phyloP scores from a whole-genome alignment of 2,329 filamentous ascomycete species.

The Arthrobotrys pseudoclavata region DNA sequence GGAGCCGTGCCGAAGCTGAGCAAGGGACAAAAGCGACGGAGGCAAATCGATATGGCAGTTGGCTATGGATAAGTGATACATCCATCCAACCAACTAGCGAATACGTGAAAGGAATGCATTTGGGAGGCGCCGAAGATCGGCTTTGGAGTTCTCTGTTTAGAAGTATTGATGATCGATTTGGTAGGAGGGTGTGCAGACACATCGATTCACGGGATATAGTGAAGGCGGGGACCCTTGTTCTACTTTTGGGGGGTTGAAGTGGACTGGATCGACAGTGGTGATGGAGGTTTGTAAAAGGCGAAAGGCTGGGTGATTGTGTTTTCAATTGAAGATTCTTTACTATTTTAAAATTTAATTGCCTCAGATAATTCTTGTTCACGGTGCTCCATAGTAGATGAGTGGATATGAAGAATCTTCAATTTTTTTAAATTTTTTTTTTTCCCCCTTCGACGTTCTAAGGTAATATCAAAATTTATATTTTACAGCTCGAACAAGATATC shows the following conservation, averaged over 20 bases:
- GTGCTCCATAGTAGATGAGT: too few relatives aligned
- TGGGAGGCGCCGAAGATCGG: slow-evolving; percentile 24
- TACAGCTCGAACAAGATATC: too few relatives aligned
- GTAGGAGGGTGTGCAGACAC: background rate
- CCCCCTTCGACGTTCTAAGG: too few relatives aligned
- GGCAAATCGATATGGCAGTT: slow-evolving; percentile 47
- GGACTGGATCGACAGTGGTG: too few relatives aligned
- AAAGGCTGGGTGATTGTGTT: background rate
- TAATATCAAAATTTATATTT: too few relatives aligned
- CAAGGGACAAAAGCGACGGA: slow-evolving; percentile 41
- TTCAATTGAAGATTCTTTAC: too few relatives aligned
- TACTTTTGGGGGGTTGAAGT: too few relatives aligned
- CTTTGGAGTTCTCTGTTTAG: background rate
- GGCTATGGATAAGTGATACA: slow-evolving; percentile 3
- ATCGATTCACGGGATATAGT: background rate
- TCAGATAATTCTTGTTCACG: too few relatives aligned
- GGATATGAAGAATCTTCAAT: too few relatives aligned
- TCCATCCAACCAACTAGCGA: background rate
- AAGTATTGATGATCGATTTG: background rate
- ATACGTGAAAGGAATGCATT: background rate
- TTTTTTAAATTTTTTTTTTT: too few relatives aligned
- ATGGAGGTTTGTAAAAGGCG: background rate
- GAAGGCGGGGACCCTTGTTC: too few relatives aligned
- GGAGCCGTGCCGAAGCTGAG: slow-evolving; percentile 22
- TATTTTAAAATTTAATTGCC: slow-evolving; percentile 8